phyloP scores from a whole-genome alignment of 2,329 filamentous ascomycete species.

The Ophiostoma tasmaniense region DNA sequence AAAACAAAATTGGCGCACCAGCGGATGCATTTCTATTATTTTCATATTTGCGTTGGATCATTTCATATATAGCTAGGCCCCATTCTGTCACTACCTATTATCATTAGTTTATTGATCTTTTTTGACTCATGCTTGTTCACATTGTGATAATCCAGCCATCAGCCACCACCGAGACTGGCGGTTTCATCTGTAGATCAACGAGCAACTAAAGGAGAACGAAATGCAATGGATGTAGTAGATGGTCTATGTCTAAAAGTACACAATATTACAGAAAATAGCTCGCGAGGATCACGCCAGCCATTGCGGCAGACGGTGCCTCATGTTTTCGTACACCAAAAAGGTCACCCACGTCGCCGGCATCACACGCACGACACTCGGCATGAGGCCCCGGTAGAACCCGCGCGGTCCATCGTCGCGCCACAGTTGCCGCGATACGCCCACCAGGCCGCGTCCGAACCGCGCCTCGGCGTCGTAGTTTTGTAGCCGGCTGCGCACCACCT shows the following conservation, averaged over 20 bases:
- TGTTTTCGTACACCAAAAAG: constrained; percentile 95
- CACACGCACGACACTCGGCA: constrained; percentile 82
- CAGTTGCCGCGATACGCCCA: constrained; percentile 63
- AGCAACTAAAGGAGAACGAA: neutral
- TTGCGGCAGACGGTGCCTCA: constrained; percentile 58
- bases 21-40: neutral
- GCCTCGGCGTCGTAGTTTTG: constrained; percentile 80
- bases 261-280: neutral
- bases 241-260: neutral
- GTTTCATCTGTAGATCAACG: neutral
- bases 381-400: constrained; percentile 87
- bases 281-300: constrained; percentile 25
- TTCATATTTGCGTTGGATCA: neutral
- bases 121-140: neutral
- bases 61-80: neutral
- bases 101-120: neutral
- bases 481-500: constrained; percentile 78
- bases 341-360: constrained; percentile 94
- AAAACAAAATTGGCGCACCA: neutral
- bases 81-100: neutral
- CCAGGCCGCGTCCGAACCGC: constrained; percentile 60
- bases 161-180: neutral
- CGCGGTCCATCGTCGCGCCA: constrained; percentile 69
- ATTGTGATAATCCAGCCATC: neutral
- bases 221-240: neutral